Percentiles rank a stretch among this genome's conserved stretches.
phyloP scores from a whole-genome alignment of 2,329 filamentous ascomycete genomes.

The Teratosphaeria nubilosa region DNA sequence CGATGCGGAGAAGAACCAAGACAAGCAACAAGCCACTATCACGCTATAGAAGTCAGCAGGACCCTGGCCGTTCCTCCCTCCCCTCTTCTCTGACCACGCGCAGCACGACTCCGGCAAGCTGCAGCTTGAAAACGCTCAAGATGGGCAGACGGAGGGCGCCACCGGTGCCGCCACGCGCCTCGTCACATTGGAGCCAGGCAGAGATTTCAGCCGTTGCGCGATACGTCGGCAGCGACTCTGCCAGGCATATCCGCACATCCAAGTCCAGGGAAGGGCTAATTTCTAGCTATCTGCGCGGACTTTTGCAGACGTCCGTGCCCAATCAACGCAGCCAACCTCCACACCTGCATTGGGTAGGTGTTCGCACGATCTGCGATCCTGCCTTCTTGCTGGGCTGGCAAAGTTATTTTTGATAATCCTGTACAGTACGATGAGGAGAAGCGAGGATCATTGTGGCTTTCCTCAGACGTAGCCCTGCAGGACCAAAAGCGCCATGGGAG shows the following conservation, averaged over 20 bases:
- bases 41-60: background rate
- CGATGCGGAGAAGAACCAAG: constrained; percentile 8
- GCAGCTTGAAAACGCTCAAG: background rate
- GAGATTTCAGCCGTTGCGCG: background rate
- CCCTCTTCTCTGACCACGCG: background rate
- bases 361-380: background rate
- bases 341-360: background rate
- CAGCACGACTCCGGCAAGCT: background rate
- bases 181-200: background rate
- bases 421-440: background rate
- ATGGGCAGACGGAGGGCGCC: background rate
- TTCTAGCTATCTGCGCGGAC: background rate
- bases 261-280: background rate
- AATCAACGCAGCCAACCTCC: background rate
- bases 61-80: background rate
- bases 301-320: background rate
- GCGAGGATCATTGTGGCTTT: background rate
- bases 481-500: background rate
- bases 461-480: background rate
- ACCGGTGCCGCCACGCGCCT: background rate
- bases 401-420: background rate
- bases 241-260: background rate
- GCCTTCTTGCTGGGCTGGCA: background rate
- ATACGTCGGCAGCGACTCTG: background rate
- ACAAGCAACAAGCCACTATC: background rate